Percentiles rank a stretch among this genome's conserved stretches.
Conservation (phyloP, 331 rosid species). For the Malus hybrid region DNA sequence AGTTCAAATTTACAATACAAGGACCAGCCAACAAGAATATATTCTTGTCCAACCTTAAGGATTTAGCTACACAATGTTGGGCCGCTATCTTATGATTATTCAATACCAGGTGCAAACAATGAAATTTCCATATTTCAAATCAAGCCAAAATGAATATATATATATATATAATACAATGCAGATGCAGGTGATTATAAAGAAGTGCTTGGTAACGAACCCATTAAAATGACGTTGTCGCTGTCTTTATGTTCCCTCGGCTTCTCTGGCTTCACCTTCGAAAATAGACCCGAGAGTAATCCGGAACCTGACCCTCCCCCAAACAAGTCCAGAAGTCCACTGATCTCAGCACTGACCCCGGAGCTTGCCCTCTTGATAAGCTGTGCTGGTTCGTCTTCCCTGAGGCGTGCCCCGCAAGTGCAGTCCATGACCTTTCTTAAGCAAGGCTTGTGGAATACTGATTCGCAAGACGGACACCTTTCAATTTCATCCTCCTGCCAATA, state of each 20-base stretch:
- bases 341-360: slow-evolving; percentile 28
- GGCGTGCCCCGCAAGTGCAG: slow-evolving; percentile 61
- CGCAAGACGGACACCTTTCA: slow-evolving; percentile 62
- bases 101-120: slow-evolving; percentile 14
- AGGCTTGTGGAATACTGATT: slow-evolving; percentile 59
- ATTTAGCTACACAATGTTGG: slow-evolving; percentile 3
- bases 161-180: background rate
- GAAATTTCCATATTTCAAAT: slow-evolving; percentile 9
- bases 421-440: slow-evolving; percentile 60
- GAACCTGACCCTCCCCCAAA: slow-evolving; percentile 53
- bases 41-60: background rate
- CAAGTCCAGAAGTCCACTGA: slow-evolving; percentile 37
- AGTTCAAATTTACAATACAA: slow-evolving; percentile 5
- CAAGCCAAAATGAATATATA: background rate
- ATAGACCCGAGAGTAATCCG: slow-evolving; percentile 58
- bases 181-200: slow-evolving; percentile 27
- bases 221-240: slow-evolving; percentile 52
- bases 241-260: slow-evolving; percentile 39
- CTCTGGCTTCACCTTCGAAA: slow-evolving; percentile 42
- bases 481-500: slow-evolving; percentile 62
- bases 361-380: slow-evolving; percentile 22
- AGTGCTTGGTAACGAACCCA: slow-evolving; percentile 78
- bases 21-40: slow-evolving; percentile 13
- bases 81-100: slow-evolving; percentile 15
- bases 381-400: slow-evolving; percentile 33